Evolutionary conservation across 208 protist species (phyloP).

Genomic region (Acanthamoeba sp.): DNA sequence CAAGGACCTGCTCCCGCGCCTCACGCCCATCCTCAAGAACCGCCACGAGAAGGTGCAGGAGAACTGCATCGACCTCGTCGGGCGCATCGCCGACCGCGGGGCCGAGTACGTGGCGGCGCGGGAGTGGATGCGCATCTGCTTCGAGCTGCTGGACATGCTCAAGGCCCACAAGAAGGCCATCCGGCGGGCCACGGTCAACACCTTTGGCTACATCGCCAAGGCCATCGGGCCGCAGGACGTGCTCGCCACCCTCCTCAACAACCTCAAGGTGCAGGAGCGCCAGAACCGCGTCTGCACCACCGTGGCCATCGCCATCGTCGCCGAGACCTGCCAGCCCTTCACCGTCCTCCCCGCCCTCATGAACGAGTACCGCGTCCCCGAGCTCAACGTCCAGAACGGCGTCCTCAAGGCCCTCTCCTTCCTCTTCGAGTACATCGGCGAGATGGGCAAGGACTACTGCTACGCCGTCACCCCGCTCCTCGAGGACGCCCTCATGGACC

Average conservation of each 20-base stretch:
- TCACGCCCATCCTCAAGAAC: conserved; percentile 99
- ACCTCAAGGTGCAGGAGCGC: conserved; percentile 99
- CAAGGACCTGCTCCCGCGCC: conserved; percentile 96
- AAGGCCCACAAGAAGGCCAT: conserved; percentile 98
- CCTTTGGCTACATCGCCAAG: conserved; percentile 99
- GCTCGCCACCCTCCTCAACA: conserved; percentile 98
- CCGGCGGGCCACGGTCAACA: conserved; percentile 96
- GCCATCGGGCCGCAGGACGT: conserved; percentile 99
- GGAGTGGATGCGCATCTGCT: conserved; percentile 98
- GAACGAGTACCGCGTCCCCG: conserved; percentile 99
- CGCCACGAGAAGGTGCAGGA: conserved; percentile 98
- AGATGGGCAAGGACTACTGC: conserved; percentile 98
- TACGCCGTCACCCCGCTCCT: conserved; percentile 98
- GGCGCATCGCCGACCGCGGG: conserved; percentile 96
- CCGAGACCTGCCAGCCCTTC: conserved; percentile 98
- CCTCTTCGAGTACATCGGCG: conserved; percentile 99
- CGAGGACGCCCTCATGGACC: conserved; percentile 98
- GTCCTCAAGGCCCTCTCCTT: conserved; percentile 94
- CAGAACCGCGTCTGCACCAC: conserved; percentile 99
- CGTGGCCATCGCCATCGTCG: conserved; percentile 99
- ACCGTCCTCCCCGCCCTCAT: conserved; percentile 99
- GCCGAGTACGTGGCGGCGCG: conserved; percentile 91
- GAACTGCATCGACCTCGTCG: conserved; percentile 98
- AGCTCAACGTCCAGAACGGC: conserved; percentile 97
- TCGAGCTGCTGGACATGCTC: conserved; percentile 99